Conservation (phyloP, 177 flowering plant genomes). For the Vitis hybrid region DNA sequence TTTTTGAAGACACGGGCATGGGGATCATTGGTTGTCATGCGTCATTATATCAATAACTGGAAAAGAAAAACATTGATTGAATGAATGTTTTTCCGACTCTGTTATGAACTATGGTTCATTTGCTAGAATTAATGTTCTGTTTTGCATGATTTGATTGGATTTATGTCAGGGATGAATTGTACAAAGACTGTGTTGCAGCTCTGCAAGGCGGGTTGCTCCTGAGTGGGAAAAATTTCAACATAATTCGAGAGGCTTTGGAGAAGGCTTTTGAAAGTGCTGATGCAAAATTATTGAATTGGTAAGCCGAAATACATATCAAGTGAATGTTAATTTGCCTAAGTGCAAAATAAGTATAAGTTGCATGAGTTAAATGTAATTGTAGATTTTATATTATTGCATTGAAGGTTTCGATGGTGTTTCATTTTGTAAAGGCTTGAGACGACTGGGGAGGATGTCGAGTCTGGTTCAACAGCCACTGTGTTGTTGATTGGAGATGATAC, state of each 20-base stretch:
- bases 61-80: too few relatives aligned
- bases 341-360: neutral
- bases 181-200: conserved; percentile 65
- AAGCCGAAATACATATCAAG: conserved; percentile 11
- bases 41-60: too few relatives aligned
- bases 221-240: conserved; percentile 47
- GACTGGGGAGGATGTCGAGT: conserved; percentile 61
- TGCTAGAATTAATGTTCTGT: neutral
- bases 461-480: conserved; percentile 91
- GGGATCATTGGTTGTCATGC: too few relatives aligned
- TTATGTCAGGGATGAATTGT: conserved; percentile 65
- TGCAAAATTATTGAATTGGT: conserved; percentile 68
- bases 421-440: conserved; percentile 75
- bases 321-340: neutral
- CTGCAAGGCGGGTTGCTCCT: conserved; percentile 60
- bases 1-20: too few relatives aligned
- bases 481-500: conserved; percentile 58
- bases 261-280: conserved; percentile 75
- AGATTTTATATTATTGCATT: conserved; percentile 19
- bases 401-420: conserved; percentile 28
- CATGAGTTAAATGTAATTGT: conserved; percentile 14
- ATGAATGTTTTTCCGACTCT: too few relatives aligned
- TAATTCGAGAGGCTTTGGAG: conserved; percentile 53
- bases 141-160: conserved; percentile 1
- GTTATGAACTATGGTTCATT: too few relatives aligned